Base-by-base conservation (phyloP, 768 basidiomycete genomes). In the Boletellus ananas region DNA sequence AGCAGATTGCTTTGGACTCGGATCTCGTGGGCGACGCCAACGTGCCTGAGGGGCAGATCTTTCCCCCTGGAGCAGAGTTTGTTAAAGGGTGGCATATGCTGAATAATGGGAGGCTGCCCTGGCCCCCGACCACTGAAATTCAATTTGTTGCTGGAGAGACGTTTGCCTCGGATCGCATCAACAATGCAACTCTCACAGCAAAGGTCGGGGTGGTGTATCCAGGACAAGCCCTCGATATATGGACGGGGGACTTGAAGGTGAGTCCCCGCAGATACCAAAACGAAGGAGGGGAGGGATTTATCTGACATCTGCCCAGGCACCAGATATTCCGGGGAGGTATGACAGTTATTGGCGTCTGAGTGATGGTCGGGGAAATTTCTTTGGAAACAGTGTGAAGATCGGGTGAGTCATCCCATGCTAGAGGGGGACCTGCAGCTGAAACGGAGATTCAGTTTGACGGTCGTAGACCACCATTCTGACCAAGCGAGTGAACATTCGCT, bases 21-120 rank as follows among this genome's bases (percentile, higher is more conserved):
- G 70, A 70, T 6, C 84, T 84, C 52, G 52, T 90, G 6, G 73
- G 74, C 33, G 85, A 91, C 61, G 74, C 83, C 35, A 90, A 87
- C 31, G 83, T 89, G 43, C 72, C 79, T 4, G 84, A 87, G 57
- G 90, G 89, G 1, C 87, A 90, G 58, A 59, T 77, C 43, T 86
- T 92, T 62, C 87, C 88, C 27, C 83, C 88, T 7, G 90, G 90
- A 31, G 88, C 87, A 0, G 87, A 88, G 63, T 94, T 93, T 59
- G 79, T 90, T 48, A 93, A 92, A 68, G 81, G 81, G 18, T 94
- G 90, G 90, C 73, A 75, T 49, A 76, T 92, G 73, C 54, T 74
- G 27, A 94, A 94, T 58, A 77, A 77, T 56, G 84, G 89, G 14
- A 60, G 58, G 13, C 47, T 64, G 6, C 75, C 81, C 17, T 93